Evolutionary conservation across 345 rosid species (phyloP).

Genomic region (Citrus glauca): DNA sequence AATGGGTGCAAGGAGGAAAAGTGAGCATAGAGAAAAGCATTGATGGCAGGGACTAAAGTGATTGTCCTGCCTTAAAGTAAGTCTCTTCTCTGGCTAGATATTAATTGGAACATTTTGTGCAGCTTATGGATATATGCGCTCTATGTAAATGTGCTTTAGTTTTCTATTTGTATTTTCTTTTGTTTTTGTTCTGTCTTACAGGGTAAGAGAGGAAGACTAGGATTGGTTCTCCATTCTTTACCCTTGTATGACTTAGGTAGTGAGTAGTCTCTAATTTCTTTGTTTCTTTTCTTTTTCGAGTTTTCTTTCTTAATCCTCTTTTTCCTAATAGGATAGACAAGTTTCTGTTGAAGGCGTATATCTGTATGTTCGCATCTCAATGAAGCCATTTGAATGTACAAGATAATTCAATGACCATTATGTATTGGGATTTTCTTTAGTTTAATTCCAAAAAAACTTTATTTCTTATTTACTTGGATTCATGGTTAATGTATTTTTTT

Average conservation of each 20-base stretch:
- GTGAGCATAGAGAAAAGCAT: not conserved
- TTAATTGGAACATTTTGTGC: conserved; percentile 20
- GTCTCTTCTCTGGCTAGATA: conserved; percentile 27
- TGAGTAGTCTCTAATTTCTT: conserved; percentile 11
- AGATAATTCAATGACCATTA: conserved; percentile 7
- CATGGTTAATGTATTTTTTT: not conserved
- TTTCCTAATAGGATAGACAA: not conserved
- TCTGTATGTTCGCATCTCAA: conserved; percentile 11
- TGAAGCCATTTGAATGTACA: conserved; percentile 9
- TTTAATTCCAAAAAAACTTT: not conserved
- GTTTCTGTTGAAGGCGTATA: conserved; percentile 6
- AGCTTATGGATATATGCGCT: conserved; percentile 7
- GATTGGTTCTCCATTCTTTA: not conserved
- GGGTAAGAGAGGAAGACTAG: conserved; percentile 3
- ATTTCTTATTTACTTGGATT: not conserved
- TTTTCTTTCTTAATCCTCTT: not conserved
- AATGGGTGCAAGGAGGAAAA: not conserved
- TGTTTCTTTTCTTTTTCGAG: not conserved
- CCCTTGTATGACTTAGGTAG: conserved; percentile 15
- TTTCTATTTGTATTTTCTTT: not conserved
- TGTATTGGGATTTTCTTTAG: conserved; percentile 9
- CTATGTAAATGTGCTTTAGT: conserved; percentile 10
- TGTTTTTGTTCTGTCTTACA: conserved; percentile 6
- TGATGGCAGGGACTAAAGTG: conserved; percentile 9
- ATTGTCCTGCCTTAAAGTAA: conserved; percentile 19